Percentiles rank a stretch among this genome's conserved stretches.
These are phyloP conservation scores for Zizania palustris DNA, from an alignment of 202 grass and related monocot genomes.

Conservation along the genomic window DNA sequence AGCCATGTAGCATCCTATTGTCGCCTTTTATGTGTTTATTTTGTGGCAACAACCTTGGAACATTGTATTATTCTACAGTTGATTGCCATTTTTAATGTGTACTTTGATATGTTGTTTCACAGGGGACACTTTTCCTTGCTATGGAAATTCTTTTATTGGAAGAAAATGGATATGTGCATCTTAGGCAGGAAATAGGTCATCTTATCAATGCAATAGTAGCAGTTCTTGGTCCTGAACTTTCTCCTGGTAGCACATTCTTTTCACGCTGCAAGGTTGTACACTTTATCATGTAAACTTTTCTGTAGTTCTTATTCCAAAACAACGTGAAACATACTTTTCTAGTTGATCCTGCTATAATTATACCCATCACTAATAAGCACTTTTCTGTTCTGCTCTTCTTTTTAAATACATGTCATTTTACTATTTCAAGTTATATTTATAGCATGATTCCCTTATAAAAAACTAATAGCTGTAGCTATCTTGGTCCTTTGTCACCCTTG, in stretches of 20 bases:
- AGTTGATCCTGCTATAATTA: slow-evolving; percentile 29
- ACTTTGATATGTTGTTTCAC: slow-evolving; percentile 53
- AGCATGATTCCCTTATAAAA: background rate
- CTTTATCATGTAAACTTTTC: slow-evolving; percentile 12
- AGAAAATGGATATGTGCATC: slow-evolving; percentile 87
- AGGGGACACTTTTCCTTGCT: slow-evolving; percentile 92
- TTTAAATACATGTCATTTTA: slow-evolving; percentile 32
- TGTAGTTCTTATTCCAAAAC: slow-evolving; percentile 13
- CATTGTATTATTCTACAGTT: slow-evolving; percentile 22
- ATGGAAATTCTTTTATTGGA: slow-evolving; percentile 96
- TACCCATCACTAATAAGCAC: background rate
- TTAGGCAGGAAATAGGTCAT: slow-evolving; percentile 88
- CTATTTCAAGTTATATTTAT: slow-evolving; percentile 10
- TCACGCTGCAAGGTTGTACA: slow-evolving; percentile 90
- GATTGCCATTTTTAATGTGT: slow-evolving; percentile 39
- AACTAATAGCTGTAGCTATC: slow-evolving; percentile 16
- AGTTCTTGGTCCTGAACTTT: slow-evolving; percentile 96
- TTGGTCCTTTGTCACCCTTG: slow-evolving; percentile 7
- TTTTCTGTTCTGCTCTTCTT: background rate
- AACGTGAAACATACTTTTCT: slow-evolving; percentile 17
- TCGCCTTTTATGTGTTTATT: slow-evolving; percentile 31
- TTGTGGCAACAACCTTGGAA: background rate
- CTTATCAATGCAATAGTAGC: slow-evolving; percentile 97
- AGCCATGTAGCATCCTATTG: slow-evolving; percentile 7
- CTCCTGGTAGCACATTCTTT: slow-evolving; percentile 92